Conservation (phyloP, 2,329 filamentous ascomycete genomes). For the Pseudocercospora fuligena region DNA sequence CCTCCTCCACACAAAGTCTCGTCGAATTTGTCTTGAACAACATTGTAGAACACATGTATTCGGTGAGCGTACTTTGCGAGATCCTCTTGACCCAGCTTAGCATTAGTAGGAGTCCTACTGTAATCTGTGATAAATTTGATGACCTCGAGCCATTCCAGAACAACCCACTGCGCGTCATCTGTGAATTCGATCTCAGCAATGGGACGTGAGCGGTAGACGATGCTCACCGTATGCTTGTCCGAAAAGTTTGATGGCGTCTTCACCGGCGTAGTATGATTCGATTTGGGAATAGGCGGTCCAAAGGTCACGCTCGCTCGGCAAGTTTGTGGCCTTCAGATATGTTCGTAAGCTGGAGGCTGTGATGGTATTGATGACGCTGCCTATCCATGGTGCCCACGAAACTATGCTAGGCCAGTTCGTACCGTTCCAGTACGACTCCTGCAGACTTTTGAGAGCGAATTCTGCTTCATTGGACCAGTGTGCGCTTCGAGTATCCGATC, state of each 20-base stretch:
- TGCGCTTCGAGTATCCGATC: constrained; percentile 5
- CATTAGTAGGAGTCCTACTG: constrained; percentile 24
- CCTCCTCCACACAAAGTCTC: constrained; percentile 79
- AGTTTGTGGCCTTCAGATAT: background rate
- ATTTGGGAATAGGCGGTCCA: constrained; percentile 34
- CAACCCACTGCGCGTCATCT: constrained; percentile 43
- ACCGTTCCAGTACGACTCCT: constrained; percentile 36
- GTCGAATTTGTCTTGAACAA: constrained; percentile 81
- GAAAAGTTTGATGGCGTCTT: constrained; percentile 40
- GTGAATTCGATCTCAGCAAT: constrained; percentile 12
- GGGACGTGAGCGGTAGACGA: background rate
- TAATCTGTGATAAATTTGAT: constrained; percentile 41
- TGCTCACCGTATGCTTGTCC: constrained; percentile 36
- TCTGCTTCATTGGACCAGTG: constrained; percentile 34
- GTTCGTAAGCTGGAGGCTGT: background rate
- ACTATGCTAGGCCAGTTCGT: constrained; percentile 27
- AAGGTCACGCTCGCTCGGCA: constrained; percentile 29
- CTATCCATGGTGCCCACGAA: constrained; percentile 31
- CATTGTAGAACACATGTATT: constrained; percentile 85
- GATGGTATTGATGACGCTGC: constrained; percentile 35
- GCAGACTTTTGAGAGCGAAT: constrained; percentile 34
- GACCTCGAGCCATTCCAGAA: constrained; percentile 41
- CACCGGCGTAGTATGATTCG: constrained; percentile 34
- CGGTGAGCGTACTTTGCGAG: constrained; percentile 78
- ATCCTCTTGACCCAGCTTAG: constrained; percentile 79